A percentile compares a stretch with the other conserved stretches of the same genome.
phyloP scores from a whole-genome alignment of 2,329 filamentous ascomycete genomes.

The Ilyonectria robusta region DNA sequence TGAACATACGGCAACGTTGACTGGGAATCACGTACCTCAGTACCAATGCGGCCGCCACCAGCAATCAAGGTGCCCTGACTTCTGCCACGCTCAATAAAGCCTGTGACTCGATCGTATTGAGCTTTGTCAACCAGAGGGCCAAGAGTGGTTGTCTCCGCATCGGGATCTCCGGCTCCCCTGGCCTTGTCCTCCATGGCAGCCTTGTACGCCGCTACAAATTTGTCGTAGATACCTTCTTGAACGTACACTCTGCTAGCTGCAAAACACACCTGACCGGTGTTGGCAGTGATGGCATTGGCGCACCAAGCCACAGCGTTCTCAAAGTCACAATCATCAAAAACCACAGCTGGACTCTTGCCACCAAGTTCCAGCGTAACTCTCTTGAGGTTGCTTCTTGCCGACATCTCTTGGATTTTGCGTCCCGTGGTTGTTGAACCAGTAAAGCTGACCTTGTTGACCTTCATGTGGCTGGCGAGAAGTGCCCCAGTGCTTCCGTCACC shows the following conservation, averaged over 20 bases:
- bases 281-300: constrained; percentile 70
- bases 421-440: constrained; percentile 80
- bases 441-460: constrained; percentile 72
- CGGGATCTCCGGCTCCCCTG: constrained; percentile 73
- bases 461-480: constrained; percentile 34
- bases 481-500: constrained; percentile 35
- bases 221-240: constrained; percentile 69
- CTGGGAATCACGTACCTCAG: constrained; percentile 43
- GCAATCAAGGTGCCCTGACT: constrained; percentile 55
- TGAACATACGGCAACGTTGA: too few species aligned
- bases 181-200: constrained; percentile 70
- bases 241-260: constrained; percentile 82
- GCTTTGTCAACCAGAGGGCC: constrained; percentile 68
- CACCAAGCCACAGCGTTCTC: constrained; percentile 67
- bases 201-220: constrained; percentile 72
- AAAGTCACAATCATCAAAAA: constrained; percentile 76
- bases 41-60: constrained; percentile 57
- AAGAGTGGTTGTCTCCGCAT: constrained; percentile 70
- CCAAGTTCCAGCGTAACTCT: constrained; percentile 82
- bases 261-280: constrained; percentile 82
- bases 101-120: constrained; percentile 61
- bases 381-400: constrained; percentile 66
- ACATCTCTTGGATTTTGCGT: constrained; percentile 73
- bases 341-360: constrained; percentile 76
- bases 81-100: constrained; percentile 60